Conservation (phyloP, 208 protist genomes). For the Leishmania gerbilli region DNA sequence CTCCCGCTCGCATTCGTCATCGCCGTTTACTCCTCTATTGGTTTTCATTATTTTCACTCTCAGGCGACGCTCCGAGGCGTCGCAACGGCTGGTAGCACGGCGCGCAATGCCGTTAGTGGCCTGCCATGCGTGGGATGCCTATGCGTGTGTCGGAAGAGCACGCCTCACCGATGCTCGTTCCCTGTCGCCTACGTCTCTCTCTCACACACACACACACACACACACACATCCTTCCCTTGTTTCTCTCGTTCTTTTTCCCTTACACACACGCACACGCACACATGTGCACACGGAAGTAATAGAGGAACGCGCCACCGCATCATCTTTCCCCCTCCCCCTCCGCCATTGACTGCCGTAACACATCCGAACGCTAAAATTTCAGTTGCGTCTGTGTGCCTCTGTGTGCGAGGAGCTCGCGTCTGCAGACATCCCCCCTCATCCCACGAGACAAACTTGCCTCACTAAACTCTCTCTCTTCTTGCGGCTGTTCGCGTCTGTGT, state of each 20-base stretch:
- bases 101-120: background rate
- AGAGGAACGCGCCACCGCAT: conserved; percentile 1
- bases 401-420: background rate
- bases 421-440: background rate
- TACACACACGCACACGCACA: background rate
- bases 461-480: background rate
- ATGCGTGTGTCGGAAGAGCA: background rate
- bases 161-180: background rate
- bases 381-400: background rate
- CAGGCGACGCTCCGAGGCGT: background rate
- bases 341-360: background rate
- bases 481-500: background rate
- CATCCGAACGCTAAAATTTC: background rate
- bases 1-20: background rate
- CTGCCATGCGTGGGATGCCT: background rate
- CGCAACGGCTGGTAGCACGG: background rate
- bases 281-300: background rate
- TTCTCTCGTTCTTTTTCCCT: background rate
- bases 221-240: background rate
- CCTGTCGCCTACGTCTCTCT: background rate
- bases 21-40: background rate
- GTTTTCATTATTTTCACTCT: background rate
- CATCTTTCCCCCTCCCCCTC: conserved; percentile 4
- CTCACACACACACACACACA: background rate
- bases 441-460: background rate